Base-by-base conservation (phyloP, 139 green algal species). In the Tetradesmus lagerheimii region DNA sequence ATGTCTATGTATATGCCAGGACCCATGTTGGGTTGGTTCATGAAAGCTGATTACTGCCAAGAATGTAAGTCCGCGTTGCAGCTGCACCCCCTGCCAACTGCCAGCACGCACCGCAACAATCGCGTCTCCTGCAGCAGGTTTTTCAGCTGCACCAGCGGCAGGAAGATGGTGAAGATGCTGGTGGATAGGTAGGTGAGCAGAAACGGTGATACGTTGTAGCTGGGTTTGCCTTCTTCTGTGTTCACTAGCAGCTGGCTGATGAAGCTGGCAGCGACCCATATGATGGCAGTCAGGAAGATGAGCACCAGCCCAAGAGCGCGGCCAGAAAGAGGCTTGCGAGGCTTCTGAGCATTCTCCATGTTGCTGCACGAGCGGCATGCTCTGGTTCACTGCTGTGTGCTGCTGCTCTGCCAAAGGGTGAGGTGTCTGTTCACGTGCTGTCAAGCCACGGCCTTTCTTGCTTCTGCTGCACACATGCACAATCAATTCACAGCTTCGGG, bases 121-220 rank as follows among this genome's bases (percentile, higher is more conserved):
- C 62, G 31, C 18, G 83, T 88, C 37, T 88, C 83, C 38, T 80
- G 62, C 29, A 88, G 83, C 83, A 88, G n/a, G 38, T 29, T 66
- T 29, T 80, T 88, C 34, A 88, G 83, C 43, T 88, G 83, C 18
- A 88, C 62, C 62, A 98, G 18, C 5, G 97, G 97, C 29, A 99
- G 89, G 78, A 97, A 98, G 25, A 99, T 27, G 1, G 96, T 92
- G 91, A 99, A 99, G 6, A 99, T 83, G 37, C 92, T 95, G 89
- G 98, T 99, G 45, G 96, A 95, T 18, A 99, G 94, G 92, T 97
- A 99, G 1, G 97, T 98, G 1, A 99, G 91, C 45, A 98, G 78
- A 12, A 97, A 95, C 6, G 97, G 94, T 27, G 94, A 82, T 23
- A 98, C 97, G 35, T 92, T 78, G 37, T 67, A 76, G 35, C 37